Conservation (phyloP, 2,329 filamentous ascomycete genomes). For the Aspergillus persii region DNA sequence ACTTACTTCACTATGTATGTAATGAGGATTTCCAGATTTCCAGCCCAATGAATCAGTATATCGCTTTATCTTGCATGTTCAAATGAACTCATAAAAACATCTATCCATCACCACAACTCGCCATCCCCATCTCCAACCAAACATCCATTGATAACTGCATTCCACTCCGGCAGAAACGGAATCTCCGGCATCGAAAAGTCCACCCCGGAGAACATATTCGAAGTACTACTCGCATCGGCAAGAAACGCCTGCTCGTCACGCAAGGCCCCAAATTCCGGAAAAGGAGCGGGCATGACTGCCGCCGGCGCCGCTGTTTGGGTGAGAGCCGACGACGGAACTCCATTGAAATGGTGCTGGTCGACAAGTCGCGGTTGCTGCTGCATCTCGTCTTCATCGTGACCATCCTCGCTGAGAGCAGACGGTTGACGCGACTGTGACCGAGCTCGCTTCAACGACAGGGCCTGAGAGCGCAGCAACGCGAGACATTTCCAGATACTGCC, state of each 20-base stretch:
- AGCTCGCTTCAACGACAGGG: background rate
- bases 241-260: background rate
- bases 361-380: background rate
- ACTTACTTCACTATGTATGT: no score
- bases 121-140: no score
- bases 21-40: no score
- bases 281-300: background rate
- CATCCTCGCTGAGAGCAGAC: background rate
- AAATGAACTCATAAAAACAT: no score
- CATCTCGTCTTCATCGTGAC: background rate
- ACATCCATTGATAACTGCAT: background rate
- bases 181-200: background rate
- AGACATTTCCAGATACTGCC: background rate
- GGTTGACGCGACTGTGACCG: background rate
- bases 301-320: background rate
- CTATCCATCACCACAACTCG: no score
- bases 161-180: background rate
- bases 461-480: background rate
- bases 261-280: background rate
- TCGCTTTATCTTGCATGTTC: no score
- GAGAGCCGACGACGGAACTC: no score
- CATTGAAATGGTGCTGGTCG: background rate
- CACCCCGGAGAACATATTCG: background rate
- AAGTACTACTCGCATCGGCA: background rate
- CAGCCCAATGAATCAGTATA: no score